Conservation (phyloP, 257 asterid species). For the Solanum phureja region DNA sequence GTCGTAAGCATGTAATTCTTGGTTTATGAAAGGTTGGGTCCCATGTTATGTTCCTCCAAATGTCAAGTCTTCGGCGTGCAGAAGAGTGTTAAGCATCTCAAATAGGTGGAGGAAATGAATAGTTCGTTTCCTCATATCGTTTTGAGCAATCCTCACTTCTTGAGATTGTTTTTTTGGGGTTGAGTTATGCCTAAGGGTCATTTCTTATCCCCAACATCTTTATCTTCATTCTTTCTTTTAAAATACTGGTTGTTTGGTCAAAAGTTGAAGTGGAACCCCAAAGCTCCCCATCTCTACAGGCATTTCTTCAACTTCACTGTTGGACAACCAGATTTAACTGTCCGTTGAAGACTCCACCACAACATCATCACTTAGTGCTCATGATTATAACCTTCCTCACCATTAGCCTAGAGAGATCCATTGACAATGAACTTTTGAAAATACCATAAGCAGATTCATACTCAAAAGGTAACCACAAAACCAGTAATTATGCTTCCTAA, state of each 20-base stretch:
- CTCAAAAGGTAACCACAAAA: not conserved
- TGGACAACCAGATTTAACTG: not conserved
- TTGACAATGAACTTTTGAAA: not conserved
- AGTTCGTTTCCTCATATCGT: not conserved
- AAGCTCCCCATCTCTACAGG: not conserved
- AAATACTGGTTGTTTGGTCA: not conserved
- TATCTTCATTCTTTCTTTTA: not conserved
- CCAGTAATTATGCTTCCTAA: not conserved
- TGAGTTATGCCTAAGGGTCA: not conserved
- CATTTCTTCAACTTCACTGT: not conserved
- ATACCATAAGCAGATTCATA: not conserved
- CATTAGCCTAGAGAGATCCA: not conserved
- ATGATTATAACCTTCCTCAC: not conserved
- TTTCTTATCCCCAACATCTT: not conserved
- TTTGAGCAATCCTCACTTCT: not conserved
- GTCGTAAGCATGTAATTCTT: not conserved
- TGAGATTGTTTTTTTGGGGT: not conserved
- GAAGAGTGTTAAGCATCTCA: not conserved
- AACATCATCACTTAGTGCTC: not conserved
- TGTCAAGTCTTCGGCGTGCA: not conserved
- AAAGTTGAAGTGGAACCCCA: not conserved
- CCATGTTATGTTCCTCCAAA: not conserved
- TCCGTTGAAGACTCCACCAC: not conserved
- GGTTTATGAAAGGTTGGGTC: not conserved
- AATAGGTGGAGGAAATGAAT: not conserved